Base-by-base conservation (phyloP, 2,329 filamentous ascomycete species). In the Calonectria pauciramosa region DNA sequence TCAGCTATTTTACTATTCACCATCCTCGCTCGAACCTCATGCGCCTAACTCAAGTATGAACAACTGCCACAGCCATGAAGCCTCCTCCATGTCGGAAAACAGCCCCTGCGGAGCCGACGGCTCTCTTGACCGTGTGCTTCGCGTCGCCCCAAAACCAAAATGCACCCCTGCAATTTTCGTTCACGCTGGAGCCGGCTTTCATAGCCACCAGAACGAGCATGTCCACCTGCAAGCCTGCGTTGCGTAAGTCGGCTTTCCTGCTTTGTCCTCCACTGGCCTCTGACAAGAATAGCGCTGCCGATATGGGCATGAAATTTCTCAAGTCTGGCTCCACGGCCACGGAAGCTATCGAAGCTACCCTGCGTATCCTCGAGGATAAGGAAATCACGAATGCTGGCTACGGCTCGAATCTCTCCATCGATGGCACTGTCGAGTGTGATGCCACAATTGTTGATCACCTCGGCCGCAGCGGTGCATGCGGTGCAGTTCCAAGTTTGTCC, bases 371-470 rank as follows among this genome's bases (percentile, higher is more conserved):
- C 23, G 97, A 99, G 86, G 95, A 99, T 83, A 93, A 94, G 72
- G 96, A 98, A 81, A 97, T 99, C 78, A 99, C 97, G 44, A 99
- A 99, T 84, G 95, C 96, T 47, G 97, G 97, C 0, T 99, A 94
- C 83, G 97, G 97, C 60, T 99, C 97, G 86, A 99, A 99, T 81
- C 88, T 99, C 30, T 93, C 95, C 56, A 94, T 98, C 76, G 94
- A 98, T 79, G 97, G 97, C 1, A 91, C 93, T 1, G 97, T 99
- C 16, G 97, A 99, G 84, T 97, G 96, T 80, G 97, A 99, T 87
- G 97, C 97, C 70, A 96, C 95, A 0, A 91, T 99, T 69, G 94
- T 99, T 51, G 96, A 99, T 82, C 94, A 99, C 83, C 88, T 93
- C 66, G 97, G 97, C 52, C 93, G 96, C 77, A 99, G 96, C 83